Conservation (phyloP, 139 green algal genomes). For the Ettlia oleoabundans region DNA sequence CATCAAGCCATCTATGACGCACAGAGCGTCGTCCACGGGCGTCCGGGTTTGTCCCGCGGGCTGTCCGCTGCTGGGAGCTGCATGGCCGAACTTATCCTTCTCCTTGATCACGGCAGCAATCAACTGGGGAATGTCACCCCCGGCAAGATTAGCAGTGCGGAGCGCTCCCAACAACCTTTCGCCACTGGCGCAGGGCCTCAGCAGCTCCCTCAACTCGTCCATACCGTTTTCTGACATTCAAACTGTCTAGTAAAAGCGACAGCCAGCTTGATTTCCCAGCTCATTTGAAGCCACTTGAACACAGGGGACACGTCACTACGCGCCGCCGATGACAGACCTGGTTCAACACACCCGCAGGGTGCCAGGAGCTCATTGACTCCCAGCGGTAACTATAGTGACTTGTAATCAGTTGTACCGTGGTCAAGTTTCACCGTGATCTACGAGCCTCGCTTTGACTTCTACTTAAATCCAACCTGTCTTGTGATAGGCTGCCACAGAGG, state of each 20-base stretch:
- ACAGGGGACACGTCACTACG: too few species aligned
- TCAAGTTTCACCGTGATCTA: too few species aligned
- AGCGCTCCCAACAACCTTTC: not conserved
- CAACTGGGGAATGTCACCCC: not conserved
- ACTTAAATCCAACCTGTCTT: too few species aligned
- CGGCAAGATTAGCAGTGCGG: not conserved
- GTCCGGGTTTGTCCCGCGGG: not conserved
- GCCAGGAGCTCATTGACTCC: too few species aligned
- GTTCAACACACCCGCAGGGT: too few species aligned
- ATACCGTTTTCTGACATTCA: not conserved
- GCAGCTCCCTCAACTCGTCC: not conserved
- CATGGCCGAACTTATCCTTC: too few species aligned
- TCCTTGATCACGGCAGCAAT: constrained; percentile 19
- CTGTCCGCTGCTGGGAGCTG: not conserved
- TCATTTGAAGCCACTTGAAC: not conserved
- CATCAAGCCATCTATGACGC: constrained; percentile 8
- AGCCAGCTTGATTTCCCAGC: not conserved
- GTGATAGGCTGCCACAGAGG: too few species aligned
- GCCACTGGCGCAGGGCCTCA: not conserved
- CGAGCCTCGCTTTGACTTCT: too few species aligned
- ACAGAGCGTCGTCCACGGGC: not conserved
- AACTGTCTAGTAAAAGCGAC: not conserved
- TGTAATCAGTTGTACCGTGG: too few species aligned
- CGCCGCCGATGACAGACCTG: too few species aligned
- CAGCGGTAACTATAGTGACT: too few species aligned